Percentiles rank a stretch among this genome's conserved stretches.
Evolutionary conservation across 768 basidiomycete genomes (phyloP).

Genomic region (Agaricus sinodeliciosus): DNA sequence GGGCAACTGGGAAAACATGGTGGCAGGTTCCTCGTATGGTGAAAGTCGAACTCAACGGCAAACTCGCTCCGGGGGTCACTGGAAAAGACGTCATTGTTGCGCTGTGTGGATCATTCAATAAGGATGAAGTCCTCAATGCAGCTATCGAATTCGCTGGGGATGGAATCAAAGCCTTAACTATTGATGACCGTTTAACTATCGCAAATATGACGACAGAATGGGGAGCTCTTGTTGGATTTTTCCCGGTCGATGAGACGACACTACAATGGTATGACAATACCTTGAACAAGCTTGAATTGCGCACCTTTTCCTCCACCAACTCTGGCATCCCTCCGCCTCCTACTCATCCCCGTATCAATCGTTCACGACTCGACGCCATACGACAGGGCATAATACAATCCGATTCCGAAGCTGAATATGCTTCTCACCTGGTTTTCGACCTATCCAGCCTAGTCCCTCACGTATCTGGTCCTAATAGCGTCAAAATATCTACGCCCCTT

Average conservation of each 20-base stretch:
- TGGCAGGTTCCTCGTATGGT: slow-evolving; percentile 99
- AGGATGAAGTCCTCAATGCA: slow-evolving; percentile 93
- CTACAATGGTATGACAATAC: slow-evolving; percentile 80
- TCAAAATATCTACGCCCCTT: slow-evolving; percentile 93
- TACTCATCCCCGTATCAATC: slow-evolving; percentile 83
- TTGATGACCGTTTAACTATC: slow-evolving; percentile 94
- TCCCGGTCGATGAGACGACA: slow-evolving; percentile 83
- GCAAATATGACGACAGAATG: slow-evolving; percentile 99
- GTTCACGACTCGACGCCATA: slow-evolving; percentile 59
- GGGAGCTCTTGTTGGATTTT: slow-evolving; percentile 95
- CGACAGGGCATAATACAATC: slow-evolving; percentile 49
- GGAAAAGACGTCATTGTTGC: slow-evolving; percentile 99
- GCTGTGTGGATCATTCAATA: slow-evolving; percentile 91
- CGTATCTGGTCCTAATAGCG: slow-evolving; percentile 95
- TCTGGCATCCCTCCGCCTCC: slow-evolving; percentile 62
- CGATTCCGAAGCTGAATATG: slow-evolving; percentile 74
- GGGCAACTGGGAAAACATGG: slow-evolving; percentile 99
- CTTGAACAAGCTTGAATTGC: slow-evolving; percentile 66
- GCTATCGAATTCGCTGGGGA: slow-evolving; percentile 95
- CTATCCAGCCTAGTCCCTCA: slow-evolving; percentile 92
- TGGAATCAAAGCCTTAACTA: slow-evolving; percentile 66
- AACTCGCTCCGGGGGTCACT: slow-evolving; percentile 81
- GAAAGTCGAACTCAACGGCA: slow-evolving; percentile 85
- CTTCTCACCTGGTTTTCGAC: slow-evolving; percentile 85
- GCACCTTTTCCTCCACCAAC: slow-evolving; percentile 58